A percentile compares a stretch with the other conserved stretches of the same genome.
Evolutionary conservation across 2,329 filamentous ascomycete species (phyloP).

Genomic region (Sordariomycetes sp.): DNA sequence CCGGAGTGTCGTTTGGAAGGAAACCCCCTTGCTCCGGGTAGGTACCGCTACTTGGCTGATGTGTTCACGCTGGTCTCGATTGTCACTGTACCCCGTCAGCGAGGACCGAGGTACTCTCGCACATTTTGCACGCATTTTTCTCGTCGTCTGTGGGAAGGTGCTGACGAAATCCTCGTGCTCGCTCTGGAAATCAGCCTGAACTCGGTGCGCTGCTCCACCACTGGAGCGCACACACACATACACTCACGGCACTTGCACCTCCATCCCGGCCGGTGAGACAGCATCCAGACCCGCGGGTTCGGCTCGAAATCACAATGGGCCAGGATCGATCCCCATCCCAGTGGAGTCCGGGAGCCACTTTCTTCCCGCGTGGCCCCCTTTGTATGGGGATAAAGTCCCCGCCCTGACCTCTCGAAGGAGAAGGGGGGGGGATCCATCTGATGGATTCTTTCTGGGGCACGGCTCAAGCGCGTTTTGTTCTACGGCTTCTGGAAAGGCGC

Average conservation of each 20-base stretch:
- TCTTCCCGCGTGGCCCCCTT: constrained; percentile 3
- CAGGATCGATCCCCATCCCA: constrained; percentile 1
- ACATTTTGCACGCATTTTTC: no score
- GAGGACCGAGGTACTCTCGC: background rate
- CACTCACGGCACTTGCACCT: background rate
- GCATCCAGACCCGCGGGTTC: background rate
- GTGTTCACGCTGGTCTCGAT: background rate
- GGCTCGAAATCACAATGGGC: background rate
- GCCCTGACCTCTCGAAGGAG: background rate
- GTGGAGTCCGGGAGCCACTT: constrained; percentile 2
- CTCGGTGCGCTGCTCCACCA: no score
- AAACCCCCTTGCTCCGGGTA: no score
- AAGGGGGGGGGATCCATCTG: background rate
- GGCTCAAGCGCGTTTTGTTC: background rate
- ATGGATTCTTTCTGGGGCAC: background rate
- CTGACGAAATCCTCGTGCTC: no score
- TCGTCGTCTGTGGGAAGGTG: background rate
- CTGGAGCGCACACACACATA: background rate
- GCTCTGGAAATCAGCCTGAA: no score
- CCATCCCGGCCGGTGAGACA: background rate
- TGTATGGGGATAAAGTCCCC: background rate
- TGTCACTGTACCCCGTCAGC: background rate
- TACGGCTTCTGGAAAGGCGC: background rate
- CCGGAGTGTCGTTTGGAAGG: no score
- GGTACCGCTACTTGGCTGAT: background rate